These are phyloP conservation scores for Macrocybe gigantea DNA, from an alignment of 768 basidiomycete species.

Conservation along the genomic window DNA sequence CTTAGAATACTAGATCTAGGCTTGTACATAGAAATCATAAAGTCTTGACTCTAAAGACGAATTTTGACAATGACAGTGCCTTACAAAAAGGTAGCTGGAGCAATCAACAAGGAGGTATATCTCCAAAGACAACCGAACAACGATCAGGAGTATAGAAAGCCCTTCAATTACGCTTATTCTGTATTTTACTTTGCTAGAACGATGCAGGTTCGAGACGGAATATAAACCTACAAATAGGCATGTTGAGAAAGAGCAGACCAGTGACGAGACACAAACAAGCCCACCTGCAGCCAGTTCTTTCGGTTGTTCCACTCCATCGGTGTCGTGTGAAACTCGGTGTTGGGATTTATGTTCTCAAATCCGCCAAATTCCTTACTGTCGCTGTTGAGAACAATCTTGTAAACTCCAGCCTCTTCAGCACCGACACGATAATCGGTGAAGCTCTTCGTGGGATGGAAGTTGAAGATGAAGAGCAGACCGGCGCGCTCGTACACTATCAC, in stretches of 20 bases:
- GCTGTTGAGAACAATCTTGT: slow-evolving; percentile 71
- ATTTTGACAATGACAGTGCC: neutral
- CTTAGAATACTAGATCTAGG: neutral
- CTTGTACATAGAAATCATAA: neutral
- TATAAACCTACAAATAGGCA: slow-evolving; percentile 51
- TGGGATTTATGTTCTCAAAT: slow-evolving; percentile 70
- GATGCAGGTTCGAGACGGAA: slow-evolving; percentile 61
- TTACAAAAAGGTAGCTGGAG: neutral
- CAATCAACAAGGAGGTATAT: neutral
- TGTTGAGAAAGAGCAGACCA: slow-evolving; percentile 1
- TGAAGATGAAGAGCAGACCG: slow-evolving; percentile 92
- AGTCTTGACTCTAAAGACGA: no score
- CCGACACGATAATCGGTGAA: slow-evolving; percentile 95
- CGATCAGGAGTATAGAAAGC: no score
- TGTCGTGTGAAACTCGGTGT: slow-evolving; percentile 70
- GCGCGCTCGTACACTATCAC: slow-evolving; percentile 92
- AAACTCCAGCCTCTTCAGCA: slow-evolving; percentile 80
- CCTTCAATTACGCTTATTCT: no score
- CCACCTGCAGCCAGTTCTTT: slow-evolving; percentile 83
- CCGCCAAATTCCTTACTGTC: slow-evolving; percentile 91
- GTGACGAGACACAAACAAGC: slow-evolving; percentile 10
- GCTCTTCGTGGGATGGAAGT: slow-evolving; percentile 89
- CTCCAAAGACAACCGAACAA: no score
- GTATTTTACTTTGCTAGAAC: slow-evolving; percentile 45
- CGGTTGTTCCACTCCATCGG: slow-evolving; percentile 90